phyloP scores from a whole-genome alignment of 768 basidiomycete genomes.

The Obba rivulosa region DNA sequence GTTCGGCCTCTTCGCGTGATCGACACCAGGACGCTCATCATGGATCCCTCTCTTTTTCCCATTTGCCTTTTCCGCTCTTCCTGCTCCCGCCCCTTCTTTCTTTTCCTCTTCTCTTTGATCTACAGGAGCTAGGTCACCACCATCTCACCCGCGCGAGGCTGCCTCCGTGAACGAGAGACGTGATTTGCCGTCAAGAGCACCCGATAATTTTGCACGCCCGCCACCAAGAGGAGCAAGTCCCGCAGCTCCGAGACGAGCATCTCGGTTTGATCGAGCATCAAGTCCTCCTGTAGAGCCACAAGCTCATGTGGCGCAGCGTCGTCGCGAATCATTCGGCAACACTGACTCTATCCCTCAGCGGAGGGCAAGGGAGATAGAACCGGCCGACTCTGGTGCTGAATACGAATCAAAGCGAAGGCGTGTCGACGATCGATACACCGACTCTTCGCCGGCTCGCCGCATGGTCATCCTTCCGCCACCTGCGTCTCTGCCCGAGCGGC shows the following conservation, averaged over 20 bases:
- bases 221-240: too few species aligned
- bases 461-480: constrained; percentile 3
- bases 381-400: constrained; percentile 5
- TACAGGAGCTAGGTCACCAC: constrained; percentile 46
- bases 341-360: constrained; percentile 15
- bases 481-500: constrained; percentile 10
- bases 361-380: constrained; percentile 14
- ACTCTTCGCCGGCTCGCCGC: constrained; percentile 4
- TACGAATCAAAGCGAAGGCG: constrained; percentile 19
- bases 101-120: constrained; percentile 32
- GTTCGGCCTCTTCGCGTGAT: constrained; percentile 28
- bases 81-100: constrained; percentile 28
- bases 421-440: constrained; percentile 11
- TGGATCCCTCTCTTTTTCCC: constrained; percentile 35
- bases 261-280: too few species aligned
- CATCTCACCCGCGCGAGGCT: constrained; percentile 28
- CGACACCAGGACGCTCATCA: constrained; percentile 37
- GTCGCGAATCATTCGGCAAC: background rate
- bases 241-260: too few species aligned
- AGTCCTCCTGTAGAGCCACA: too few species aligned
- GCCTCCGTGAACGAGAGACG: constrained; percentile 17
- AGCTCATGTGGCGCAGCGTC: too few species aligned
- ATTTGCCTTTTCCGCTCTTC: constrained; percentile 28
- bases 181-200: constrained; percentile 6
- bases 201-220: background rate